A percentile compares a stretch with the other conserved stretches of the same genome.
These are phyloP conservation scores for Cinchona pubescens DNA, from an alignment of 257 asterid species.

Conservation along the genomic window DNA sequence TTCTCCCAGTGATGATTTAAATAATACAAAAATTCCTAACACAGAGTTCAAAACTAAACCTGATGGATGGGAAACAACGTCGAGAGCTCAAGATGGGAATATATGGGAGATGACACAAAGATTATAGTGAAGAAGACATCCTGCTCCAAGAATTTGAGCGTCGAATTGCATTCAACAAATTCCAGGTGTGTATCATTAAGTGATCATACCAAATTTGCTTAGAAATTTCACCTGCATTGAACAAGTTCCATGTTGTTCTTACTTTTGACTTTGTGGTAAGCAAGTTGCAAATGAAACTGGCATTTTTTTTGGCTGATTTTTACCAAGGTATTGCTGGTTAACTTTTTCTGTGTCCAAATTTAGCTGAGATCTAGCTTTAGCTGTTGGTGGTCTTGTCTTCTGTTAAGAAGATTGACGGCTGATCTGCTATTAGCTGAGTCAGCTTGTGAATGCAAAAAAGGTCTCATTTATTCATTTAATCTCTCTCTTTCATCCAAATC, in stretches of 20 bases:
- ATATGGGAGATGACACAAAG: conserved; percentile 94
- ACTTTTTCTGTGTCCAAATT: no score
- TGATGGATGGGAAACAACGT: conserved; percentile 89
- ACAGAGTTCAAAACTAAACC: conserved; percentile 76
- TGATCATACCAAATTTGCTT: background rate
- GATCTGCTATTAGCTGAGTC: background rate
- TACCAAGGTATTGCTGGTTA: background rate
- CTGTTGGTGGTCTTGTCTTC: background rate
- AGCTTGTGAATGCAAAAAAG: background rate
- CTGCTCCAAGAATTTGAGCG: conserved; percentile 95
- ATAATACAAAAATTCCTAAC: conserved; percentile 32
- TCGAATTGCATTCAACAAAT: conserved; percentile 83
- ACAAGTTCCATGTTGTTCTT: background rate
- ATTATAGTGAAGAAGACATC: conserved; percentile 92
- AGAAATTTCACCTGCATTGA: no score
- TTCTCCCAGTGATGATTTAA: conserved; percentile 56
- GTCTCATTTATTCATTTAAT: background rate
- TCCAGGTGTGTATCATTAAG: conserved; percentile 51
- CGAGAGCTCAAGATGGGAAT: conserved; percentile 63
- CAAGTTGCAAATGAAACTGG: background rate
- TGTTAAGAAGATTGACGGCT: background rate
- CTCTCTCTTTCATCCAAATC: background rate
- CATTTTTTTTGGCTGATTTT: background rate
- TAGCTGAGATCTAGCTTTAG: background rate
- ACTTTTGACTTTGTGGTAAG: background rate